Base-by-base conservation (phyloP, 192 early-diverging fungal species). In the Podila horticola region DNA sequence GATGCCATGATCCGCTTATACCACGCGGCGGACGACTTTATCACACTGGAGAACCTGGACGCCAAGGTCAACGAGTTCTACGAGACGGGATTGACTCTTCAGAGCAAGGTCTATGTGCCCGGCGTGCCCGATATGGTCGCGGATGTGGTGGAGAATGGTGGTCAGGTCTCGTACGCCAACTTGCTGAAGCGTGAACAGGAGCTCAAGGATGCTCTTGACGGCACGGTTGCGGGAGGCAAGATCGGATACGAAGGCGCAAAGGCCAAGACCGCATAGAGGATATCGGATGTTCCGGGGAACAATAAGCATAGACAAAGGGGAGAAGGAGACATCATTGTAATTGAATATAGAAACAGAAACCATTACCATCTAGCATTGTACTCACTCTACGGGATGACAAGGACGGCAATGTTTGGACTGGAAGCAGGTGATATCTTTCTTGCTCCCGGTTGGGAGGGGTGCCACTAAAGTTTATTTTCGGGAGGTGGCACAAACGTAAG, bases 11-110 rank as follows among this genome's bases (percentile, higher is more conserved):
- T 81, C 57, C 70, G 67, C 62, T 61, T 81, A 73, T 81, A 81
- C 34, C 77, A 81, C 51, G 66, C 65, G 0, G 77, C 77, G 1
- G 77, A 81, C 7, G 60, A 66, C 49, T 81, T 81, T 81, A 71
- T 81, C 52, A 81, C 77, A 57, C 58, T 81, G 62, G 77, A 81
- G 61, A 81, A 81, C 62, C 59, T 81, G 71, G 77, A 81, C 33
- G 77, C 66, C 71, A 81, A 81, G 52, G 57, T 81, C 45, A 68
- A 81, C 30, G 77, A 81, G 58, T 81, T 81, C 62, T 81, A 73
- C 34, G 77, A 81, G 71, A 68, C 77, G 2, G 71, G 77, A 59
- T 19, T 79, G 70, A 66, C 64, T n/a, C 48, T 73, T 50, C 71
- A 81, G 52, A 73, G 67, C 66, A 72, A 69, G 66, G 77, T 69